Evolutionary conservation across 805 yeast species (phyloP).

Genomic region (Starmera amethionina): DNA sequence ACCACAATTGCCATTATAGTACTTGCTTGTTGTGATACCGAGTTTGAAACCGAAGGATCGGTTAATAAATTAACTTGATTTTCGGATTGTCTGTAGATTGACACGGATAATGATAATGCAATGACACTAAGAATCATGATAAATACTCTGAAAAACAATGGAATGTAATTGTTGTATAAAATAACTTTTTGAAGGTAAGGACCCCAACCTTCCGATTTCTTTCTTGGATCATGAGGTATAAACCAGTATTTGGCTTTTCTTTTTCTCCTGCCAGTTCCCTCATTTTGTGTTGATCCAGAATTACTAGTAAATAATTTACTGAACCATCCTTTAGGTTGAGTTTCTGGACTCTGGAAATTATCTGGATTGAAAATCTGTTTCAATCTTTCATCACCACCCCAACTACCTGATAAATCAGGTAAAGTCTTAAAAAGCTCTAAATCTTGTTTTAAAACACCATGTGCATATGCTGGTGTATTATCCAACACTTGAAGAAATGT

Average conservation of each 20-base stretch:
- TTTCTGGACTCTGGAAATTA: background rate
- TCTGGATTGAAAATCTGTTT: slow-evolving; percentile 36
- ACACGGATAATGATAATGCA: slow-evolving; percentile 64
- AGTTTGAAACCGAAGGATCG: slow-evolving; percentile 5
- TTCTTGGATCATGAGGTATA: slow-evolving; percentile 29
- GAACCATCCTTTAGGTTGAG: background rate
- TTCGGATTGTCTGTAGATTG: slow-evolving; percentile 37
- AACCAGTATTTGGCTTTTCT: slow-evolving; percentile 62
- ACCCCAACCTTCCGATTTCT: slow-evolving; percentile 50
- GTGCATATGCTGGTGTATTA: slow-evolving; percentile 28
- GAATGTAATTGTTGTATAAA: slow-evolving; percentile 71
- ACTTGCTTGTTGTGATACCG: slow-evolving; percentile 69
- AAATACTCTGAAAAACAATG: slow-evolving; percentile 59
- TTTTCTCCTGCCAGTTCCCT: slow-evolving; percentile 26
- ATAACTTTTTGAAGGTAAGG: slow-evolving; percentile 52
- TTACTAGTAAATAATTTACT: background rate
- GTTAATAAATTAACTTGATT: slow-evolving; percentile 9
- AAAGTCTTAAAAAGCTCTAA: slow-evolving; percentile 17
- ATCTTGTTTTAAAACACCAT: slow-evolving; percentile 14
- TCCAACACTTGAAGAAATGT: slow-evolving; percentile 38
- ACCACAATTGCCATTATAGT: slow-evolving; percentile 89
- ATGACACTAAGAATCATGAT: slow-evolving; percentile 49
- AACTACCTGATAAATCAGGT: slow-evolving; percentile 38
- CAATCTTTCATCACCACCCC: slow-evolving; percentile 68
- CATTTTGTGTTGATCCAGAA: slow-evolving; percentile 3